Evolutionary conservation across 257 asterid genomes (phyloP).

Genomic region (Jasminum sambac): DNA sequence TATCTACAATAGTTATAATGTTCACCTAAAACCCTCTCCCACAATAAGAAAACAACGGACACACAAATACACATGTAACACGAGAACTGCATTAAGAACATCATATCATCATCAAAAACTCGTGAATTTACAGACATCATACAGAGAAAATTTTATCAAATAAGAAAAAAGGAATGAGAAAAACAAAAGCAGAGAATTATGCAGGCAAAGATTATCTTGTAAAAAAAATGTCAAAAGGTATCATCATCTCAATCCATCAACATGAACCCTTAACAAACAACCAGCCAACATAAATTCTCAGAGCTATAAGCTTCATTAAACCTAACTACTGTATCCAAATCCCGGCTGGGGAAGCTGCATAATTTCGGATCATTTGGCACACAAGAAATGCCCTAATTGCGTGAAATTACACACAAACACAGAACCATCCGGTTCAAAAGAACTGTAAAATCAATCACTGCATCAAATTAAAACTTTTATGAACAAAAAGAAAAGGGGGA

Average conservation of each 20-base stretch:
- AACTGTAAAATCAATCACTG: not conserved
- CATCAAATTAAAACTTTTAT: not conserved
- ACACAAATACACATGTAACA: constrained; percentile 6
- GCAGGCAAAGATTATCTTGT: constrained; percentile 5
- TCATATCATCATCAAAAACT: constrained; percentile 1
- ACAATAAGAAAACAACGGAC: not conserved
- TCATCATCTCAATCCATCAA: not conserved
- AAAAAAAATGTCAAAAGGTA: constrained; percentile 10
- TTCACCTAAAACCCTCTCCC: not conserved
- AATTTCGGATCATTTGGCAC: constrained; percentile 7
- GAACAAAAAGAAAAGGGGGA: not conserved
- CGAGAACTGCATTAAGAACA: constrained; percentile 16
- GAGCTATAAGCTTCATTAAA: constrained; percentile 10
- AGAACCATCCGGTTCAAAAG: not conserved
- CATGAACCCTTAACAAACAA: not conserved
- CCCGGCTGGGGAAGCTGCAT: not conserved
- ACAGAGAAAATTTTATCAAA: not conserved
- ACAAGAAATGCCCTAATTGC: not conserved
- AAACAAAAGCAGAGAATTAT: too few species aligned
- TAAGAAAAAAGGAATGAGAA: too few species aligned
- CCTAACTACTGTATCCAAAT: not conserved
- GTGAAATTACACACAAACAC: not conserved
- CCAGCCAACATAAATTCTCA: not conserved
- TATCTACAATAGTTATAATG: not conserved
- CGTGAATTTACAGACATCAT: not conserved